phyloP scores from a whole-genome alignment of 257 asterid species.

The Jacaranda copaia region DNA sequence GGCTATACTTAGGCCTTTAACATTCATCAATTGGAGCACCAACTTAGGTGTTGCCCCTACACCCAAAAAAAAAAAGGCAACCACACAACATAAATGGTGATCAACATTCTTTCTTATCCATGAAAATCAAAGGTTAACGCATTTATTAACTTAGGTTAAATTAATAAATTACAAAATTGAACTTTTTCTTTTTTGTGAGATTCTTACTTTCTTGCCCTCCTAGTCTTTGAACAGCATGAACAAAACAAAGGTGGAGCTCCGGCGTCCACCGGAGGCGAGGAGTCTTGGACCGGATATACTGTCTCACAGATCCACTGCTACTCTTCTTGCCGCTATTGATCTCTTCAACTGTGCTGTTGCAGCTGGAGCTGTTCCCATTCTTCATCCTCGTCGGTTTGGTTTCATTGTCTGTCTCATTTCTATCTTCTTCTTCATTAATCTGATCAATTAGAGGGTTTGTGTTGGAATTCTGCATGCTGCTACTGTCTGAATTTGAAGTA shows the following conservation, averaged over 20 bases:
- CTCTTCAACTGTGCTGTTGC: conserved; percentile 91
- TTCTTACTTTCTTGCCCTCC: conserved; percentile 92
- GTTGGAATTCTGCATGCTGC: conserved; percentile 51
- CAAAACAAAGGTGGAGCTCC: conserved; percentile 85
- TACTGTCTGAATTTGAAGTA: conserved; percentile 31
- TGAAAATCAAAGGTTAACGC: not conserved
- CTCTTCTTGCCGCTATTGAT: conserved; percentile 52
- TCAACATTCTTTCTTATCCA: not conserved
- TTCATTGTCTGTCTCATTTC: conserved; percentile 5
- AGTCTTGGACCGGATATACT: conserved; percentile 77
- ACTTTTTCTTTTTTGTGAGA: too few species aligned
- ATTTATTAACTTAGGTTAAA: not conserved
- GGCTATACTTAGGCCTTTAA: conserved; percentile 94
- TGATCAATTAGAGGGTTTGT: conserved; percentile 31
- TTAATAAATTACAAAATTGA: not conserved
- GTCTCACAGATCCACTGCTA: conserved; percentile 78
- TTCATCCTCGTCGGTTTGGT: conserved; percentile 30
- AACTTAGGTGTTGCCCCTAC: conserved; percentile 96
- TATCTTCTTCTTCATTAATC: conserved; percentile 39
- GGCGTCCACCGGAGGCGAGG: conserved; percentile 95
- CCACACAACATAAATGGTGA: not conserved
- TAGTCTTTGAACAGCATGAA: conserved; percentile 81
- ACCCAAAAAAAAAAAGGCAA: not conserved
- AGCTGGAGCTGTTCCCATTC: conserved; percentile 67
- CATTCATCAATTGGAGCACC: conserved; percentile 92